phyloP scores from a whole-genome alignment of 768 basidiomycete species.

The Agrocybe chaxingu region DNA sequence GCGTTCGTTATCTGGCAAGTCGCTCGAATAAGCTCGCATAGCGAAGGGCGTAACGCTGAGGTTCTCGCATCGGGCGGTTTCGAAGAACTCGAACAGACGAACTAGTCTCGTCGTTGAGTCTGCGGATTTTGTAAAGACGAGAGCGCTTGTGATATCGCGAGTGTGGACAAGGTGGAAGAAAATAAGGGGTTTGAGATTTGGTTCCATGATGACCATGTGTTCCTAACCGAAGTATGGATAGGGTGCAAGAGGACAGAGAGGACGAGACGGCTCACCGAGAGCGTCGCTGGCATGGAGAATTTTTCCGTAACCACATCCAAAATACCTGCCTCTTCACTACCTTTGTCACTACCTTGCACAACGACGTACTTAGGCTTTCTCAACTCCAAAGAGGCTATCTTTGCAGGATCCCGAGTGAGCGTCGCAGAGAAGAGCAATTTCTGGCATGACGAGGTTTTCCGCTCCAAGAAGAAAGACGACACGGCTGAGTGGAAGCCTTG shows the following conservation, averaged over 20 bases:
- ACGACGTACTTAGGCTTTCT: conserved; percentile 85
- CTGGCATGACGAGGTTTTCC: conserved; percentile 70
- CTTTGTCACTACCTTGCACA: conserved; percentile 53
- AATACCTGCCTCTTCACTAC: conserved; percentile 31
- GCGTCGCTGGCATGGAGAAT: conserved; percentile 76
- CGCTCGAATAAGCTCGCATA: conserved; percentile 82
- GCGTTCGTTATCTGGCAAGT: conserved; percentile 70
- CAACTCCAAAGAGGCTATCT: conserved; percentile 78
- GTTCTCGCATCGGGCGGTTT: conserved; percentile 37
- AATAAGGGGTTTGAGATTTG: conserved; percentile 82
- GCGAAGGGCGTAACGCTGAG: conserved; percentile 29
- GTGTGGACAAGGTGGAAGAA: conserved; percentile 82
- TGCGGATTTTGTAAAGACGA: conserved; percentile 97
- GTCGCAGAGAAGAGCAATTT: conserved; percentile 97
- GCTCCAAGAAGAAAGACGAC: conserved; percentile 54
- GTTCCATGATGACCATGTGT: conserved; percentile 77
- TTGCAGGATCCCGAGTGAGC: conserved; percentile 90
- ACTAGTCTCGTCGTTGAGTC: conserved; percentile 87
- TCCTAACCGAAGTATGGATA: conserved; percentile 49
- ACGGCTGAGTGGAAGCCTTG: conserved; percentile 36
- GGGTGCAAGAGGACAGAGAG: neutral
- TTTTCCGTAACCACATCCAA: conserved; percentile 66
- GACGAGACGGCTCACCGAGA: conserved; percentile 49
- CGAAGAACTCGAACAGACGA: conserved; percentile 77
- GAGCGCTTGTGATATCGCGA: conserved; percentile 57